phyloP scores from a whole-genome alignment of 2,329 filamentous ascomycete species.

The Arthrocladium fulminans region DNA sequence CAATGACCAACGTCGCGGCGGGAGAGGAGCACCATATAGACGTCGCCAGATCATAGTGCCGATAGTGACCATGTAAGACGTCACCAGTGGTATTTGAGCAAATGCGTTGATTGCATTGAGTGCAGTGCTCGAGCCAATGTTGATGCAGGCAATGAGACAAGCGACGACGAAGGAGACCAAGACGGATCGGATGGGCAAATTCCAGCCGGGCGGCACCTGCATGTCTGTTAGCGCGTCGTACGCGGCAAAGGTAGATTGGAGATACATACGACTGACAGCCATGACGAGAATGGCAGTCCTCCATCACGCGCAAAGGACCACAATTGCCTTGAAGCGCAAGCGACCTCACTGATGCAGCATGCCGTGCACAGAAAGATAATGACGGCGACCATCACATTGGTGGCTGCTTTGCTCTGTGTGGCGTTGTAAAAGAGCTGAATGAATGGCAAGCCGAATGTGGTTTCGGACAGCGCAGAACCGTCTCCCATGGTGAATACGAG shows the following conservation, averaged over 20 bases:
- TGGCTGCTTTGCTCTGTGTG: conserved; percentile 34
- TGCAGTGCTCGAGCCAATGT: conserved; percentile 28
- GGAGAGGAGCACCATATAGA: not conserved
- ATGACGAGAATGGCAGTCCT: conserved; percentile 29
- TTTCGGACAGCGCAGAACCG: conserved; percentile 25
- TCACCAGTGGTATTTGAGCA: conserved; percentile 29
- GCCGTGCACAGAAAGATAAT: conserved; percentile 28
- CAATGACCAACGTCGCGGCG: conserved; percentile 1
- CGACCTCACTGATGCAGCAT: conserved; percentile 46
- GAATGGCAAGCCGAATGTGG: conserved; percentile 34
- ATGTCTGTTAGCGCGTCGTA: not conserved
- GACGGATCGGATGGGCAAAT: conserved; percentile 31
- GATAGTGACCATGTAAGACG: conserved; percentile 32
- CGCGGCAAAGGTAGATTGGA: conserved; percentile 4
- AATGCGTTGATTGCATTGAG: conserved; percentile 35
- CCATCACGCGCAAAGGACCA: conserved; percentile 45
- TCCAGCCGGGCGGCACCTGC: conserved; percentile 16
- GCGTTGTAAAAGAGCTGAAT: conserved; percentile 43
- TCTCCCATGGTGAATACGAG: conserved; percentile 37
- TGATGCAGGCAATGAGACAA: conserved; percentile 32
- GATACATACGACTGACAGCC: conserved; percentile 10
- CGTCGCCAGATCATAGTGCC: conserved; percentile 3
- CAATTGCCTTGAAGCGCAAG: conserved; percentile 49
- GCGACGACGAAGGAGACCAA: conserved; percentile 38
- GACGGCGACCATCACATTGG: conserved; percentile 41